phyloP scores from a whole-genome alignment of 495 filamentous ascomycete species.

The Massariosphaeria phaeospora region DNA sequence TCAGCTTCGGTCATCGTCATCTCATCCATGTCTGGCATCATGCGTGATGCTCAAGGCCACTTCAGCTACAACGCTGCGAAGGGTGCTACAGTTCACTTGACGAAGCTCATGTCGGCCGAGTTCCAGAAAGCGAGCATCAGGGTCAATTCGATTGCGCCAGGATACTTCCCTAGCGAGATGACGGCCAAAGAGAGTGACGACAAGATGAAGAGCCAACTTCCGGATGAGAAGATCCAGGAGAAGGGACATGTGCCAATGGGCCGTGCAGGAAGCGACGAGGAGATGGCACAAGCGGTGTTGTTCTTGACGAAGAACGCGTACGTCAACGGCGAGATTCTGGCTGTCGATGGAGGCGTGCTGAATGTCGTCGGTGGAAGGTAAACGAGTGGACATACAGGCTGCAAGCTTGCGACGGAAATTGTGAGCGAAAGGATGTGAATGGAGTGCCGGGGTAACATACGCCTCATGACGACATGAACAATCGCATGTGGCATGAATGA shows the following conservation, averaged over 20 bases:
- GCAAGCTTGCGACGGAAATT: too few relatives aligned
- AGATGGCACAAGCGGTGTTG: conserved; percentile 48
- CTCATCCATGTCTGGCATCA: conserved; percentile 43
- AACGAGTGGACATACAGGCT: neutral
- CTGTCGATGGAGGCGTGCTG: conserved; percentile 56
- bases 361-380: conserved; percentile 43
- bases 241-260: conserved; percentile 47
- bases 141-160: conserved; percentile 49
- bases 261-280: conserved; percentile 45
- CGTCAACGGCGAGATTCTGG: conserved; percentile 58
- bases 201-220: conserved; percentile 50
- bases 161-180: conserved; percentile 61
- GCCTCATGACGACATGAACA: too few relatives aligned
- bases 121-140: conserved; percentile 45
- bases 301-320: conserved; percentile 52
- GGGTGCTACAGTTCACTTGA: conserved; percentile 42
- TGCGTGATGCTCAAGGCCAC: conserved; percentile 43
- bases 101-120: conserved; percentile 47
- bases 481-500: too few relatives aligned
- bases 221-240: conserved; percentile 45
- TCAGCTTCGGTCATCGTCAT: conserved; percentile 45
- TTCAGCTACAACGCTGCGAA: conserved; percentile 46
- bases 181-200: conserved; percentile 54
- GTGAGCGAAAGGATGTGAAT: too few relatives aligned
- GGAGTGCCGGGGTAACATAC: too few relatives aligned